Conservation (phyloP, 1,284 basidiomycete species). For the Pascua sp. region DNA sequence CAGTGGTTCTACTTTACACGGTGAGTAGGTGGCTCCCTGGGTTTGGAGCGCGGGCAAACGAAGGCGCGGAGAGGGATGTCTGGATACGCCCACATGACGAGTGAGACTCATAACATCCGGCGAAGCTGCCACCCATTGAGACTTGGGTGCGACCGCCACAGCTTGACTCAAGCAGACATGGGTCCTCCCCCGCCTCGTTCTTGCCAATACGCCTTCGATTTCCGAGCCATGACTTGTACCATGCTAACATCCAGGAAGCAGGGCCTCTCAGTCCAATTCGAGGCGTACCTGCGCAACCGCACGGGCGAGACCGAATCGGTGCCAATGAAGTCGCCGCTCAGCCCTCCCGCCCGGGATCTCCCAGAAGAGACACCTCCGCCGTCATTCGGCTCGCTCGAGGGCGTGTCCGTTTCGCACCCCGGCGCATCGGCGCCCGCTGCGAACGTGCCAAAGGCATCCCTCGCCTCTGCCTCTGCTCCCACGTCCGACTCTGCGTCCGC, state of each 20-base stretch:
- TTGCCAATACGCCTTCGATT: no score
- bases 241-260: slow-evolving; percentile 5
- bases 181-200: no score
- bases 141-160: no score
- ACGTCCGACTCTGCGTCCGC: background rate
- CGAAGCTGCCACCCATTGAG: no score
- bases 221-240: background rate
- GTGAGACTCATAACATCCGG: no score
- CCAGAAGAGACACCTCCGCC: background rate
- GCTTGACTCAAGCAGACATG: no score
- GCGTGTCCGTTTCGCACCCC: background rate
- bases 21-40: slow-evolving; percentile 11
- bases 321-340: slow-evolving; percentile 7
- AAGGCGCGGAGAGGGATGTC: no score
- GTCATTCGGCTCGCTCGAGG: background rate
- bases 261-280: slow-evolving; percentile 10
- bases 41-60: background rate
- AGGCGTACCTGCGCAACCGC: slow-evolving; percentile 11
- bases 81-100: background rate
- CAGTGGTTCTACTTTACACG: slow-evolving; percentile 45
- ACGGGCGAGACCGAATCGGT: slow-evolving; percentile 14
- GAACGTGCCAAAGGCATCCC: background rate
- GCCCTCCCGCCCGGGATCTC: background rate
- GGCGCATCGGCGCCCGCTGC: background rate
- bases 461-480: background rate